Evolutionary conservation across 192 early-diverging fungal genomes (phyloP), one percentile per base, ranked within the genome.

Genomic region (Geranomyces variabilis): DNA sequence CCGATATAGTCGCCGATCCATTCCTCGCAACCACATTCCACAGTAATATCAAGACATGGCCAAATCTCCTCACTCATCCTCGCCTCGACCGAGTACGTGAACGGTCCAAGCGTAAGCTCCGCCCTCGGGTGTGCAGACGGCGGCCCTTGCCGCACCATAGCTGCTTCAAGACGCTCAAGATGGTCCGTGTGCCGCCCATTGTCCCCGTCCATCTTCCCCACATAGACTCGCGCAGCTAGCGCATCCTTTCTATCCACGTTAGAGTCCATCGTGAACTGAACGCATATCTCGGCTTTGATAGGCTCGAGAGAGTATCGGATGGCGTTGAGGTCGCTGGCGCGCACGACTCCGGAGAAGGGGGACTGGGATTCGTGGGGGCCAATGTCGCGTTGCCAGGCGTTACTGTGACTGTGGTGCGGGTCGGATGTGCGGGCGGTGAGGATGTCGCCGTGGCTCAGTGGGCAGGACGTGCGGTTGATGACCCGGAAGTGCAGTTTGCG

Each of bases 241-340:
- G 15, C 51, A 53, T 15, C 26, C 4, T 53, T 26, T 26, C 51
- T 53, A 17, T 53, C 51, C 51, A 53, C 51, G 26, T 53, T 15
- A 53, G 15, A 53, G 51, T 53, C 51, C 51, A 53, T 3, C 51
- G 3, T 53, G 51, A 53, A 53, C 51, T 53, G 51, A 53, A 53
- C 51, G 15, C 51, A 53, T 53, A 53, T 24, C 51, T 53, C 51
- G 21, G 51, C 51, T 53, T 53, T 53, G 51, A 53, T 3, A 9
- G 51, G 51, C 15, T 53, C 51, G 51, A 53, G 51, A 26, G 51
- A 53, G 51, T 53, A 53, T 53, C 51, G 51, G 51, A 53, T 53
- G 51, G 51, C 51, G 17, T 3, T 53, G 17, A 53, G 51, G 51
- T 53, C 51, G 51, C 51, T 53, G 51, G 51, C 51, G 51, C 51